These are phyloP conservation scores for Parmelia sp. DNA, from an alignment of 495 filamentous ascomycete species.

Conservation along the genomic window DNA sequence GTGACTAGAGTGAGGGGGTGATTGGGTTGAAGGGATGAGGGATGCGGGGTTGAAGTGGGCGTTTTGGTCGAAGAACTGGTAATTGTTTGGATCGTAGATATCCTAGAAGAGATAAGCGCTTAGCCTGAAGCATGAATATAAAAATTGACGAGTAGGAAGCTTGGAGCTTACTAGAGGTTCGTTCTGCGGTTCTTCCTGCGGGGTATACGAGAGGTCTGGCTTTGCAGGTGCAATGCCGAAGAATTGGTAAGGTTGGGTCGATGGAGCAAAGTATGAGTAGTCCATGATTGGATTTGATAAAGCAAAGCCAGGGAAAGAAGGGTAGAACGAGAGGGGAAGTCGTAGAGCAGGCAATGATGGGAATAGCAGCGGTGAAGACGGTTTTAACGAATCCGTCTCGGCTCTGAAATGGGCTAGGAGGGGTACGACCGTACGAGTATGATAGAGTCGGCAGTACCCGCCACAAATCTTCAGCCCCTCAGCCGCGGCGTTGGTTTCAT, in stretches of 20 bases:
- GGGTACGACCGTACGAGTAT: background rate
- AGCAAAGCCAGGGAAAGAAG: background rate
- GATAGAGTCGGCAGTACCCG: background rate
- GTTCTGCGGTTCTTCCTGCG: slow-evolving; percentile 22
- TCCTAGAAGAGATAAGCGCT: slow-evolving; percentile 18
- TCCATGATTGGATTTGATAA: slow-evolving; percentile 21
- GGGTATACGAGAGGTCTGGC: slow-evolving; percentile 22
- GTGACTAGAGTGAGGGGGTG: slow-evolving; percentile 42
- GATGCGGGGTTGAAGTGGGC: slow-evolving; percentile 33
- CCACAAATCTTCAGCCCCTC: background rate
- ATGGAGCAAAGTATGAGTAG: slow-evolving; percentile 27
- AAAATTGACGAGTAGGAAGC: background rate
- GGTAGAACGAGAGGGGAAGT: background rate
- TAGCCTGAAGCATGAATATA: background rate
- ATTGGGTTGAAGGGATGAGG: slow-evolving; percentile 38
- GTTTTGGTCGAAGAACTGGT: slow-evolving; percentile 37
- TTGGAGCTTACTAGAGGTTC: slow-evolving; percentile 25
- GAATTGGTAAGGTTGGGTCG: slow-evolving; percentile 23
- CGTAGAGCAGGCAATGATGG: background rate
- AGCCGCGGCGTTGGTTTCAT: slow-evolving; percentile 1
- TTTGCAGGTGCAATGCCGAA: slow-evolving; percentile 21
- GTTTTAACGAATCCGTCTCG: background rate
- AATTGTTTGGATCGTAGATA: slow-evolving; percentile 25
- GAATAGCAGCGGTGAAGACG: slow-evolving; percentile 2
- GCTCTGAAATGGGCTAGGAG: background rate